phyloP scores from a whole-genome alignment of 2,329 filamentous ascomycete genomes.

The Dothideomycetes sp. region DNA sequence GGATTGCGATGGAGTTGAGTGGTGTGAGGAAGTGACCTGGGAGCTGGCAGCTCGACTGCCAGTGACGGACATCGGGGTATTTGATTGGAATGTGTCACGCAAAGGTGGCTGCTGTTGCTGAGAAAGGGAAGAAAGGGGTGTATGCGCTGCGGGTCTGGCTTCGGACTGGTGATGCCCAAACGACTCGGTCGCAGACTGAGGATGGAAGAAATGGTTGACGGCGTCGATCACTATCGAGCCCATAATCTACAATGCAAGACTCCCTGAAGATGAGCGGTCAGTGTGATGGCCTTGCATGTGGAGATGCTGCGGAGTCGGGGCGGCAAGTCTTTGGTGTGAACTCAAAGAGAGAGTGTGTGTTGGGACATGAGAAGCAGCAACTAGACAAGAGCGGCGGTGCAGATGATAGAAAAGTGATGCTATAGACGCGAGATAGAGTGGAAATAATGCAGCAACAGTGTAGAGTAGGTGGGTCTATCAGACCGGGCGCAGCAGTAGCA shows the following conservation, averaged over 20 bases:
- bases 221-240: slow-evolving; percentile 57
- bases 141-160: too few relatives aligned
- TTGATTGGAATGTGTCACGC: slow-evolving; percentile 1
- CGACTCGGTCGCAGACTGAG: slow-evolving; percentile 5
- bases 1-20: not conserved
- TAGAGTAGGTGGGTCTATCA: too few relatives aligned
- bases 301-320: too few relatives aligned
- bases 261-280: slow-evolving; percentile 1
- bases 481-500: too few relatives aligned
- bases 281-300: not conserved
- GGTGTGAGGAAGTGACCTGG: slow-evolving; percentile 1
- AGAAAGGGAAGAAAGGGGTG: not conserved
- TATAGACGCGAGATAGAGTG: too few relatives aligned
- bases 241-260: slow-evolving; percentile 34
- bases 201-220: slow-evolving; percentile 50
- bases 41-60: slow-evolving; percentile 7
- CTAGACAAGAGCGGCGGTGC: too few relatives aligned
- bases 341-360: not conserved
- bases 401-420: too few relatives aligned
- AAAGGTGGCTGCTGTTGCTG: too few relatives aligned
- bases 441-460: too few relatives aligned
- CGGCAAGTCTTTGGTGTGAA: too few relatives aligned
- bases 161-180: too few relatives aligned
- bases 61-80: slow-evolving; percentile 10
- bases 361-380: too few relatives aligned